Base-by-base conservation (phyloP, 805 yeast species). In the Saccharomycopsis synnaedendra region DNA sequence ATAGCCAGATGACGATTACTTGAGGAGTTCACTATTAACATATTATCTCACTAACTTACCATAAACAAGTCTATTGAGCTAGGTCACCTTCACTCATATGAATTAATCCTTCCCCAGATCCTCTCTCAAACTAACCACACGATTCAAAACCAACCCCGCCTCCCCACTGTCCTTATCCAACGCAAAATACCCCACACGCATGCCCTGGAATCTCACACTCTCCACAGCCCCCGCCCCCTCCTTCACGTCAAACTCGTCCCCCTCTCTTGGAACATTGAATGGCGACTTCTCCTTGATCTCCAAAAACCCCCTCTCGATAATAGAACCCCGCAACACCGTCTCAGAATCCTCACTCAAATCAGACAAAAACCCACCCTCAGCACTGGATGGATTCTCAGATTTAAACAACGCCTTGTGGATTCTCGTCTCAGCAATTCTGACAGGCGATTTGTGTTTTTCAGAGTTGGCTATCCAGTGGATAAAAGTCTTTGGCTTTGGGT, bases 141-240 rank as follows among this genome's bases (percentile, higher is more conserved):
- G 78, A 69, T 93, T 93, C 62, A 93, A 70, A 34, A 93, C 74
- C 54, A 89, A 67, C 50, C 69, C 71, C 32, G 76, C 81, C 19
- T 67, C 72, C 6, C 72, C 67, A 48, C 85, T 68, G 54, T 90
- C 97, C 56, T 74, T 76, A 63, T 93, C 98, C 63, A 87, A 64
- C 60, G 96, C 81, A 76, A 88, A 93, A 66, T 93, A 93, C 32
- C 98, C 98, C 42, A 86, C 90, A 68, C 98, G 80, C 65, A 93
- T 76, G 32, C 96, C 98, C 70, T 93, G 98, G 87, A 93, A 93
- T 66, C 98, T 78, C 33, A 85, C 87, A n/a, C 89, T 76, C 64
- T 89, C 95, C 42, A 79, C 76, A 54, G 72, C 67, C 34, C 72
- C 72, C 38, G 66, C 65, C 51, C 74, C 72, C 63, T 93, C 97